Base-by-base conservation (phyloP, 352 stramenopile genomes). In the Phytophthora fragariaefolia region DNA sequence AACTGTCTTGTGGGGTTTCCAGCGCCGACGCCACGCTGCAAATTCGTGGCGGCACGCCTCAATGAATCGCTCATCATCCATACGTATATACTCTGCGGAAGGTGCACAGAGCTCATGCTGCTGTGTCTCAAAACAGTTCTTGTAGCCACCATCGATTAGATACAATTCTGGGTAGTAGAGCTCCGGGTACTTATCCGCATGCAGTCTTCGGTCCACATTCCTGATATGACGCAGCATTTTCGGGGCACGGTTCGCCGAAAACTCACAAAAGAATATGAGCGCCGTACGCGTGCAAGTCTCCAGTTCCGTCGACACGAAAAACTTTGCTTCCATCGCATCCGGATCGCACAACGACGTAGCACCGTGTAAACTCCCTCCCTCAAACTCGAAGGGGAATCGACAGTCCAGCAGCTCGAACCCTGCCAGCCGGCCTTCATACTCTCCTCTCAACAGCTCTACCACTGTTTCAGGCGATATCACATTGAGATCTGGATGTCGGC, bases 261-360 rank as follows among this genome's bases (percentile, higher is more conserved):
- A 91, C 64, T 91, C 80, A 51, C 83, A 91, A 52, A 83, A 89
- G 57, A 91, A 91, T 24, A 91, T 76, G 2, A 91, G 64, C 22
- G 79, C 80, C 9, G 59, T 83, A 22, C 70, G 77, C 17, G 50
- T 73, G 13, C 45, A 76, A n/a, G 81, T 47, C 15, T 54, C 36
- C 3, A 59, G 47, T 13, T 61, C 53, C 13, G 47, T 57, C 8
- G 40, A 18, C 23, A 34, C 26, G 48, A 91, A 77, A 27, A 89
- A 83, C 23, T 55, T 24, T 15, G 71, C 20, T 47, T 90, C 79
- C 40, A 89, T 82, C 4, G 34, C 60, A 8, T 73, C 69, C 1
- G 83, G 80, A 26, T 86, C 71, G 54, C 58, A 74, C 23, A 89
- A 59, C 9, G 68, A 87, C 15, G 54, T 62, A 4, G 80, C 76